phyloP scores from a whole-genome alignment of 2,329 filamentous ascomycete genomes.

The Arthrobotrys iridis region DNA sequence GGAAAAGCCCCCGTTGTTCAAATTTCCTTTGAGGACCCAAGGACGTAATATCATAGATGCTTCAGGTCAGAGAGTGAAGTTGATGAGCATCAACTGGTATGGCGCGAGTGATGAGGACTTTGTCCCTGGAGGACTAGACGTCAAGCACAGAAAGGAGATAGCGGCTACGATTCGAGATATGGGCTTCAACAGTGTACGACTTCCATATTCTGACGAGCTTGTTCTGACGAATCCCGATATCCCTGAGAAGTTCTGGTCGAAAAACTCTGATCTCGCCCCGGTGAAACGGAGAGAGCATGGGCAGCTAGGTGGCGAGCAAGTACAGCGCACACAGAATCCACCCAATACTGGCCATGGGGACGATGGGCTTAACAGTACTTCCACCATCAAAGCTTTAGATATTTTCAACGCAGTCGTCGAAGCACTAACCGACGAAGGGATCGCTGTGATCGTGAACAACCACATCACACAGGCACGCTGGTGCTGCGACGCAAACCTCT shows the following conservation, averaged over 20 bases:
- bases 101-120: conserved; percentile 75
- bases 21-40: conserved; percentile 69
- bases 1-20: conserved; percentile 60
- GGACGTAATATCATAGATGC: conserved; percentile 72
- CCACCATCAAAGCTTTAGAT: conserved; percentile 67
- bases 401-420: conserved; percentile 70
- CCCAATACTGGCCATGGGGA: background rate
- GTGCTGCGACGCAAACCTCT: conserved; percentile 76
- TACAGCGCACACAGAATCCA: background rate
- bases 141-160: conserved; percentile 71
- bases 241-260: conserved; percentile 45
- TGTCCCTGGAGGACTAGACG: conserved; percentile 72
- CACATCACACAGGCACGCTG: conserved; percentile 75
- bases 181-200: conserved; percentile 76
- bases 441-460: conserved; percentile 75
- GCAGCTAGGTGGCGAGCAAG: background rate
- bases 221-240: conserved; percentile 70
- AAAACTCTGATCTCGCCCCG: conserved; percentile 33
- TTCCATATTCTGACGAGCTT: conserved; percentile 76
- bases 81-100: conserved; percentile 76
- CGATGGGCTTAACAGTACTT: conserved; percentile 61
- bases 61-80: conserved; percentile 69
- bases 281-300: background rate
- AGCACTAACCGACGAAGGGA: conserved; percentile 70
- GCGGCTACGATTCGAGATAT: conserved; percentile 70